These are phyloP conservation scores for Aspergillus nomiae DNA, from an alignment of 2,329 filamentous ascomycete genomes.

Conservation along the genomic window DNA sequence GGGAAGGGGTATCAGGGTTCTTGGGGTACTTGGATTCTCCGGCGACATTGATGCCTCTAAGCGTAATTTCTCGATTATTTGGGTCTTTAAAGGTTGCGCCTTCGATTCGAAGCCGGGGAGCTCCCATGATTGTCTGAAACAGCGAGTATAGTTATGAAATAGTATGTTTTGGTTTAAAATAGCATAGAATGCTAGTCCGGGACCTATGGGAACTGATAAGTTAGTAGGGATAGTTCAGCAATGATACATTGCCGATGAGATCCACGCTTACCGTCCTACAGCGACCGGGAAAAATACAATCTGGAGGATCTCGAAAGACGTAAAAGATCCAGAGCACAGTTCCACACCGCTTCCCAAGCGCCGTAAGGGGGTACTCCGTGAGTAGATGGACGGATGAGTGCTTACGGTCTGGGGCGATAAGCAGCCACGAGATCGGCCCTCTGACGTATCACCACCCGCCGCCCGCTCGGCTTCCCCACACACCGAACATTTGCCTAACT, in stretches of 20 bases:
- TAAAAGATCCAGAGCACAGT: neutral
- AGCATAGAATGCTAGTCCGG: neutral
- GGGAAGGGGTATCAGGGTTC: slow-evolving; percentile 77
- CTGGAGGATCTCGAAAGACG: neutral
- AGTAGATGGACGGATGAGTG: slow-evolving; percentile 2
- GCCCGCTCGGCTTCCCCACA: slow-evolving; percentile 17
- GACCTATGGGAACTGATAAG: neutral
- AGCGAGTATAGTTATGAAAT: neutral
- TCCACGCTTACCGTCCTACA: neutral
- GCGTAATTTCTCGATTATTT: slow-evolving; percentile 78
- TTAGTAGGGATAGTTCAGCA: neutral
- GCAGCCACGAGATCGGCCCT: slow-evolving; percentile 18
- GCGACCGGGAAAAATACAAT: neutral
- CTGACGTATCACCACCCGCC: slow-evolving; percentile 28
- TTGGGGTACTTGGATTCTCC: slow-evolving; percentile 89
- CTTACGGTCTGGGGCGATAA: slow-evolving; percentile 16
- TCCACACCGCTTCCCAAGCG: neutral
- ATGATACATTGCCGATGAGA: neutral
- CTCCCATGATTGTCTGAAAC: slow-evolving; percentile 59
- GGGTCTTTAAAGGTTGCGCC: slow-evolving; percentile 81
- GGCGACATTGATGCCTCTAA: slow-evolving; percentile 92
- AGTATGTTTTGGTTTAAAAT: neutral
- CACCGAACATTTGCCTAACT: slow-evolving; percentile 15
- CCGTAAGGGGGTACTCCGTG: neutral
- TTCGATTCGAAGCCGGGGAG: slow-evolving; percentile 78